Percentiles rank a stretch among this genome's conserved stretches.
Conservation (phyloP, 2,329 filamentous ascomycete species). For the Thermothelomyces thermophilus region DNA sequence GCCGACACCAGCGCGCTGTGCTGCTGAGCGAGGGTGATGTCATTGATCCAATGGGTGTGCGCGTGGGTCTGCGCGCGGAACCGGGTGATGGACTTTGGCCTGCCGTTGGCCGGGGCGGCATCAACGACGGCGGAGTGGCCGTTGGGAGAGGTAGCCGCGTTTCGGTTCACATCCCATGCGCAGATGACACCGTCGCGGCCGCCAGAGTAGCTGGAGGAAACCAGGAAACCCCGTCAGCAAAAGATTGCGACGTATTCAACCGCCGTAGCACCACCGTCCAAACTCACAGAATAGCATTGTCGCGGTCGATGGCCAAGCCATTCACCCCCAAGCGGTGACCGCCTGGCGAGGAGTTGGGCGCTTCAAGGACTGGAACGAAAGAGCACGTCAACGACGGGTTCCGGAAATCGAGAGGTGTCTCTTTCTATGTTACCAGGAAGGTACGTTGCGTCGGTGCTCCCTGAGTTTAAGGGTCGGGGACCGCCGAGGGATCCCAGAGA, state of each 20-base stretch:
- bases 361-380: constrained; percentile 47
- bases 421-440: neutral
- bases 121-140: constrained; percentile 28
- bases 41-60: constrained; percentile 95
- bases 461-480: too few relatives aligned
- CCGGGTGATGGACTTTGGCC: constrained; percentile 43
- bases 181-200: constrained; percentile 94
- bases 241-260: neutral
- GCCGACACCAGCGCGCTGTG: constrained; percentile 78
- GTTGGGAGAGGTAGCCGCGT: constrained; percentile 34
- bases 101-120: constrained; percentile 27
- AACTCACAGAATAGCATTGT: constrained; percentile 78
- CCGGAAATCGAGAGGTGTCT: neutral
- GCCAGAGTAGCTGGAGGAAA: constrained; percentile 72
- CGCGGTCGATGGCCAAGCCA: constrained; percentile 78
- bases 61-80: constrained; percentile 61
- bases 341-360: constrained; percentile 54
- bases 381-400: constrained; percentile 17
- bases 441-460: neutral
- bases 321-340: constrained; percentile 94
- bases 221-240: constrained; percentile 18
- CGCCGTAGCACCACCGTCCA: neutral
- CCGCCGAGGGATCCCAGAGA: neutral
- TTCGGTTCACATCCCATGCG: constrained; percentile 82
- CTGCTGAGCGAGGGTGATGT: constrained; percentile 72